Base-by-base conservation (phyloP, 176 grass and related monocot species). In the Carex cristatella region DNA sequence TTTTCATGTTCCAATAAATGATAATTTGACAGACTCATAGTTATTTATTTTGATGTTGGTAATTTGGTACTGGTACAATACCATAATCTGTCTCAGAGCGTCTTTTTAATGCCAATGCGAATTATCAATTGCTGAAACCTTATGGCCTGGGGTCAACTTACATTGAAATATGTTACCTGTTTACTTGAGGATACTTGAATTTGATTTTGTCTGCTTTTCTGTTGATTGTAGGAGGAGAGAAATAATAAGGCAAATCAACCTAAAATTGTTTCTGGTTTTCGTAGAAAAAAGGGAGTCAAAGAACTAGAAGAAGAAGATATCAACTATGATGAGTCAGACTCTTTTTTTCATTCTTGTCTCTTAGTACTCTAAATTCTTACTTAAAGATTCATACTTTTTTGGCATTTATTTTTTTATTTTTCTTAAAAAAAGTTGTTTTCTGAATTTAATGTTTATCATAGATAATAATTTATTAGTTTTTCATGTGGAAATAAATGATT, bases 201-300 rank as follows among this genome's bases (percentile, higher is more conserved):
- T 30, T 14, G 7, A 65, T 27, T 54, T 90, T 5, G 84, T 42
- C 18, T 72, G n/a, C 84, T 3, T 56, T 87, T 19, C 44, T 13
- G 57, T 37, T 63, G 18, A 48, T 59, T 86, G n/a, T 57, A 98
- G 95, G 95, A 94, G 15, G 63, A 85, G 81, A 80, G 94, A 86
- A 94, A 86, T 79, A 86, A 38, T 48, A 87, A 87, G 81, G 88
- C 83, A 79, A 90, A 60, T 88, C 84, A 85, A 35, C 89, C 88
- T 65, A 92, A 84, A 81, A 86, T 87, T 53, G 86, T 85, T 12
- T 93, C 87, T 48, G 87, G 92, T 61, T 98, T 90, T 87, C 91
- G 92, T 23, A 93, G 91, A 81, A 94, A 94, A 87, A 98, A 98
- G 84, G 85, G 69, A n/a, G 84, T 87, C 18, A 93, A 91, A 85